A percentile compares a stretch with the other conserved stretches of the same genome.
These are phyloP conservation scores for Russula compacta DNA, from an alignment of 768 basidiomycete species.

Conservation along the genomic window DNA sequence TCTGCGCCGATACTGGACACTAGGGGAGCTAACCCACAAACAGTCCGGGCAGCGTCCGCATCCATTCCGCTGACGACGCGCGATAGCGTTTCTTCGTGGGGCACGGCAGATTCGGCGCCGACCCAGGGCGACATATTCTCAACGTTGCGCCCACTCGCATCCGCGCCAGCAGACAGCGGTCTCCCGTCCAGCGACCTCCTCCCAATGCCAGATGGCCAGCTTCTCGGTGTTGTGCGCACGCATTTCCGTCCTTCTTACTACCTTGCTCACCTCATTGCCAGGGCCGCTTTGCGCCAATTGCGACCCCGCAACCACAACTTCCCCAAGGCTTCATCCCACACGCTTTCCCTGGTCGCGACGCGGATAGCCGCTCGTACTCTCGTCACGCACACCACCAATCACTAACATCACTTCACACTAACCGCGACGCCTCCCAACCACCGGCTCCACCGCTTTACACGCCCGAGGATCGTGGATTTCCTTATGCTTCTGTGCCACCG, in stretches of 20 bases:
- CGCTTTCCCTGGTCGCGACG: not conserved
- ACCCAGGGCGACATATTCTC: constrained; percentile 3
- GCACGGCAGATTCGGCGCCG: not conserved
- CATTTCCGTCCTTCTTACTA: not conserved
- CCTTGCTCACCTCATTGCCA: not conserved
- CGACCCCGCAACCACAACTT: constrained; percentile 10
- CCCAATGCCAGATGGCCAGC: constrained; percentile 8
- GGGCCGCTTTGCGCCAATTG: constrained; percentile 9
- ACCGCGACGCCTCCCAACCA: not conserved
- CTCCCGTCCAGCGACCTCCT: not conserved
- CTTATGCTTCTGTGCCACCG: constrained; percentile 4
- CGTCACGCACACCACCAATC: not conserved
- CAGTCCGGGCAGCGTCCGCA: not conserved
- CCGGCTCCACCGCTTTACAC: not conserved
- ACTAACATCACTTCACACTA: not conserved
- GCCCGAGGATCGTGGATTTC: constrained; percentile 9
- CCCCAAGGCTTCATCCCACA: not conserved
- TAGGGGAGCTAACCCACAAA: not conserved
- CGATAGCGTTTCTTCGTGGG: constrained; percentile 14
- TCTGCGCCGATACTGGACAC: not conserved
- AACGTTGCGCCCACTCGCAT: not conserved
- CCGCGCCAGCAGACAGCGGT: constrained; percentile 2
- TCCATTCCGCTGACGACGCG: not conserved
- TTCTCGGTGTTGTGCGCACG: constrained; percentile 11
- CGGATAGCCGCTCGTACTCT: constrained; percentile 4